Conservation (phyloP, 345 rosid species). For the Geranium brycei region DNA sequence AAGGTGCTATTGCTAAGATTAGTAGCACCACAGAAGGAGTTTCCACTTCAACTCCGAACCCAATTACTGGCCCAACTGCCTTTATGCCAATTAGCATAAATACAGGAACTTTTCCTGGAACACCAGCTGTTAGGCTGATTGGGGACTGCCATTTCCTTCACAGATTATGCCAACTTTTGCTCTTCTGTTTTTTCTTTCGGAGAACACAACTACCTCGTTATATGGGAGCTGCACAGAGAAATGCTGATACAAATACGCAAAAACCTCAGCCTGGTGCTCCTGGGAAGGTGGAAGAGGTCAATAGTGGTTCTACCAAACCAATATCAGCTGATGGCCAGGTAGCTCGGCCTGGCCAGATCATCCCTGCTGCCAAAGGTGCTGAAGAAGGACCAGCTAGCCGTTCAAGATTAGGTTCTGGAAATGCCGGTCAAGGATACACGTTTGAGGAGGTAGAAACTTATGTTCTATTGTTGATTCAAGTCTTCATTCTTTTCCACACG, state of each 20-base stretch:
- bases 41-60: conserved; percentile 45
- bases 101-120: conserved; percentile 99
- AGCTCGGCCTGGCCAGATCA: conserved; percentile 45
- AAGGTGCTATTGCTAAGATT: conserved; percentile 95
- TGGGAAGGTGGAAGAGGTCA: conserved; percentile 71
- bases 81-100: conserved; percentile 97
- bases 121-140: conserved; percentile 98
- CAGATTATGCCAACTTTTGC: conserved; percentile 88
- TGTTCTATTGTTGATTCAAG: neutral
- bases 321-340: conserved; percentile 56
- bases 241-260: conserved; percentile 50
- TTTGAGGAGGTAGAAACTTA: conserved; percentile 68
- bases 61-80: conserved; percentile 70
- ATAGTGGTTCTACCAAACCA: conserved; percentile 48
- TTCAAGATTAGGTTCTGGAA: conserved; percentile 76
- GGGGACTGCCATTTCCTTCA: conserved; percentile 99
- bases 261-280: conserved; percentile 62
- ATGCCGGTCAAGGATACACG: conserved; percentile 99
- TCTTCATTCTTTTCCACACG: neutral
- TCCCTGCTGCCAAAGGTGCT: conserved; percentile 61
- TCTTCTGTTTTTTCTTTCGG: conserved; percentile 87
- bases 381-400: conserved; percentile 74
- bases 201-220: conserved; percentile 51
- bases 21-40: conserved; percentile 74
- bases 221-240: conserved; percentile 40